phyloP scores from a whole-genome alignment of 805 yeast genomes.

The Candida palmyrensis region DNA sequence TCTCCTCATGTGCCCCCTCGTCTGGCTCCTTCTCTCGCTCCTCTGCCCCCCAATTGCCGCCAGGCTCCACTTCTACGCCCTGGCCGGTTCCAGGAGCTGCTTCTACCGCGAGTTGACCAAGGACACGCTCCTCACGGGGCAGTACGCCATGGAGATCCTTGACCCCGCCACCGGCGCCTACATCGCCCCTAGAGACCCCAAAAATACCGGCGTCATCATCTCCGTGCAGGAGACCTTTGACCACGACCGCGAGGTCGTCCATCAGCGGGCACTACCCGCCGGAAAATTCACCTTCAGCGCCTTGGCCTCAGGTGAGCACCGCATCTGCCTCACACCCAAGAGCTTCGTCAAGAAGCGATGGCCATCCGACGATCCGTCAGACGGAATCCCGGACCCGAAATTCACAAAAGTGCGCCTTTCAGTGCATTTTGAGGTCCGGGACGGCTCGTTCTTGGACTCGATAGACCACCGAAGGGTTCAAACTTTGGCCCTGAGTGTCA shows the following conservation, averaged over 20 bases:
- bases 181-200: slow-evolving; percentile 20
- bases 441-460: slow-evolving; percentile 13
- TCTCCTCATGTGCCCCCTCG: too few relatives aligned
- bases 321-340: slow-evolving; percentile 21
- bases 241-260: slow-evolving; percentile 17
- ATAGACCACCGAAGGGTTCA: slow-evolving; percentile 37
- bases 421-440: slow-evolving; percentile 19
- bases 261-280: slow-evolving; percentile 16
- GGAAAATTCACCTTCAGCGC: slow-evolving; percentile 25
- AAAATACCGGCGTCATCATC: slow-evolving; percentile 27
- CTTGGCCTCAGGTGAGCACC: slow-evolving; percentile 20
- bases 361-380: slow-evolving; percentile 3
- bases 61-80: slow-evolving; percentile 44
- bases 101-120: slow-evolving; percentile 51
- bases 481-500: slow-evolving; percentile 49
- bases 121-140: slow-evolving; percentile 46
- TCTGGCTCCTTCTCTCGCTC: neutral
- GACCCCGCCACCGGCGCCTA: slow-evolving; percentile 32
- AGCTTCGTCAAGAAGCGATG: slow-evolving; percentile 11
- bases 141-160: slow-evolving; percentile 42
- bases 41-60: neutral
- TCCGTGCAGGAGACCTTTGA: slow-evolving; percentile 42
- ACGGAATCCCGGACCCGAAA: slow-evolving; percentile 14
- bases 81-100: slow-evolving; percentile 49
- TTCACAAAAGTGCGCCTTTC: slow-evolving; percentile 15